These are phyloP conservation scores for Botrytis sinoallii DNA, from an alignment of 2,329 filamentous ascomycete genomes.

Conservation along the genomic window DNA sequence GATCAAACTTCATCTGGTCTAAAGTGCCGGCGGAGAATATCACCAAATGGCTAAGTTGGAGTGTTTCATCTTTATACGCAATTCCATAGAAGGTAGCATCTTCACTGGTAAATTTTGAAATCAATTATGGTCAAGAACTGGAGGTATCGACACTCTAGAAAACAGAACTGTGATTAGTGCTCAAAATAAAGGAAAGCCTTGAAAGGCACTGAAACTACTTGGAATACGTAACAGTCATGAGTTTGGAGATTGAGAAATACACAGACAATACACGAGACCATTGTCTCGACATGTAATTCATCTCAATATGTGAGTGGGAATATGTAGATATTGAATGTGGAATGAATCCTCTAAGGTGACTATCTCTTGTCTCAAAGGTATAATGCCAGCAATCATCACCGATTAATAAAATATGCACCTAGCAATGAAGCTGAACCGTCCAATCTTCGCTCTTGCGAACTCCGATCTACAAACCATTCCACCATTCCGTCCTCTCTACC, in stretches of 20 bases:
- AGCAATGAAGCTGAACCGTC: neutral
- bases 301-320: neutral
- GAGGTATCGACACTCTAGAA: neutral
- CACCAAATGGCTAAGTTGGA: accelerated
- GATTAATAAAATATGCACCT: too few relatives aligned
- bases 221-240: neutral
- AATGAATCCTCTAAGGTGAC: neutral
- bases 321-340: neutral
- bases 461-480: conserved; percentile 56
- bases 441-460: neutral
- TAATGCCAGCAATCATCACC: too few relatives aligned
- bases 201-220: accelerated
- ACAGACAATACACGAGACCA: neutral
- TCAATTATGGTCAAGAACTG: too few relatives aligned
- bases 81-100: neutral
- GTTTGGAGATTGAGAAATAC: neutral
- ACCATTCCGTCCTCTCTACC: conserved; percentile 62
- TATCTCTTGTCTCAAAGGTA: neutral
- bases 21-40: neutral
- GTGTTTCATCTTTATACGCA: neutral
- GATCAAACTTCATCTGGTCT: accelerated
- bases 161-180: accelerated
- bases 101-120: too few relatives aligned
- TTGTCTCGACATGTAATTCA: accelerated
- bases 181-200: accelerated